Conservation (phyloP, 371 early-diverging fungal genomes). For the Cokeromyces recurvatus region DNA sequence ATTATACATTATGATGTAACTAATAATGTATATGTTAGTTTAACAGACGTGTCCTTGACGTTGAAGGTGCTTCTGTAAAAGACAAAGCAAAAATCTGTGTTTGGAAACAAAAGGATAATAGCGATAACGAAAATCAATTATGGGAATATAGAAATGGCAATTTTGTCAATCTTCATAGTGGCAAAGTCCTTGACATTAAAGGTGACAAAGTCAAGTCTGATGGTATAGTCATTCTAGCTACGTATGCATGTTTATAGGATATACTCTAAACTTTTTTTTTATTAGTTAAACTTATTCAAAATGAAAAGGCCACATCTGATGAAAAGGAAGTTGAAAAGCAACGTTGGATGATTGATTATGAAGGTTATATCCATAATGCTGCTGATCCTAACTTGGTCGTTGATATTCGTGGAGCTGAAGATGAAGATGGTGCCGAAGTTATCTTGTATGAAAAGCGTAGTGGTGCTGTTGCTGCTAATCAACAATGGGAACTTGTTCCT, state of each 20-base stretch:
- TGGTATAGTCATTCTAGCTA: no score
- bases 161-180: slow-evolving; percentile 19
- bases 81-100: slow-evolving; percentile 19
- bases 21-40: slow-evolving; percentile 2
- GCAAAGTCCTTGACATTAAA: slow-evolving; percentile 24
- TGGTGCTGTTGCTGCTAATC: slow-evolving; percentile 22
- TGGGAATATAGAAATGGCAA: slow-evolving; percentile 23
- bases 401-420: slow-evolving; percentile 28
- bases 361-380: slow-evolving; percentile 57
- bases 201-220: slow-evolving; percentile 14
- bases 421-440: slow-evolving; percentile 25
- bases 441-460: slow-evolving; percentile 24
- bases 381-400: slow-evolving; percentile 19
- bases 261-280: no score
- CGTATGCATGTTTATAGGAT: no score
- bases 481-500: slow-evolving; percentile 20
- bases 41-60: slow-evolving; percentile 25
- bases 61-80: slow-evolving; percentile 20
- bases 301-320: slow-evolving; percentile 7
- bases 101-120: slow-evolving; percentile 13
- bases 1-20: not conserved
- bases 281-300: slow-evolving; percentile 18
- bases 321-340: slow-evolving; percentile 72
- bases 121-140: slow-evolving; percentile 20
- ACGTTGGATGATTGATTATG: slow-evolving; percentile 65